These are phyloP conservation scores for Citrus australasica DNA, from an alignment of 345 rosid species.

Conservation along the genomic window DNA sequence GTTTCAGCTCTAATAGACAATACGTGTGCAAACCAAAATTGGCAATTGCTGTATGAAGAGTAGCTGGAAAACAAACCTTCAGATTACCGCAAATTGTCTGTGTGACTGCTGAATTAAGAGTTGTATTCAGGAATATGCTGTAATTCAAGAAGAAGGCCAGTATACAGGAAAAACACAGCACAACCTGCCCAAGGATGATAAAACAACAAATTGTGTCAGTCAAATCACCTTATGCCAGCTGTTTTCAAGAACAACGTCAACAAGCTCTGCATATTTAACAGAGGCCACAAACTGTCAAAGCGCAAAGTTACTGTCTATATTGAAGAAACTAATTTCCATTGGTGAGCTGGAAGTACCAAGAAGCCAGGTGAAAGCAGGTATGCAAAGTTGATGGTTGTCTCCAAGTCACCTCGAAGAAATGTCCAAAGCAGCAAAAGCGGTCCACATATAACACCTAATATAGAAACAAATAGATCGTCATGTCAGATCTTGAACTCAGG, in stretches of 20 bases:
- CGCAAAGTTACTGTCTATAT: not conserved
- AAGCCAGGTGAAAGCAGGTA: slow-evolving; percentile 72
- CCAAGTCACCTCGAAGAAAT: slow-evolving; percentile 73
- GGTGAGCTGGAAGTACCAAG: slow-evolving; percentile 48
- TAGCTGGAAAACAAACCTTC: slow-evolving; percentile 52
- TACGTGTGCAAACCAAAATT: not conserved
- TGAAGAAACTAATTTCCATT: not conserved
- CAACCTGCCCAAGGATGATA: slow-evolving; percentile 45
- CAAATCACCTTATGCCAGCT: not conserved
- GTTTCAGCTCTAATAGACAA: not conserved
- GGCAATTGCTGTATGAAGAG: not conserved
- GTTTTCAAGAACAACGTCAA: not conserved
- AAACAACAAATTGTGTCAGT: not conserved
- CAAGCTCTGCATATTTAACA: not conserved
- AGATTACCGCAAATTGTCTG: slow-evolving; percentile 97
- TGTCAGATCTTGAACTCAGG: slow-evolving; percentile 7
- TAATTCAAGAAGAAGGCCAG: slow-evolving; percentile 97
- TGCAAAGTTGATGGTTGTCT: slow-evolving; percentile 57
- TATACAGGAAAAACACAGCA: slow-evolving; percentile 70
- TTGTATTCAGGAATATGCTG: slow-evolving; percentile 89
- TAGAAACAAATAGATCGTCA: slow-evolving; percentile 22
- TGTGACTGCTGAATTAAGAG: slow-evolving; percentile 93
- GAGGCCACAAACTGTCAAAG: not conserved
- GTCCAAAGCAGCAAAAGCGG: slow-evolving; percentile 88
- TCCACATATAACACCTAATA: slow-evolving; percentile 72